Evolutionary conservation across 768 basidiomycete species (phyloP).

Genomic region (Boletus vermiculosoides): DNA sequence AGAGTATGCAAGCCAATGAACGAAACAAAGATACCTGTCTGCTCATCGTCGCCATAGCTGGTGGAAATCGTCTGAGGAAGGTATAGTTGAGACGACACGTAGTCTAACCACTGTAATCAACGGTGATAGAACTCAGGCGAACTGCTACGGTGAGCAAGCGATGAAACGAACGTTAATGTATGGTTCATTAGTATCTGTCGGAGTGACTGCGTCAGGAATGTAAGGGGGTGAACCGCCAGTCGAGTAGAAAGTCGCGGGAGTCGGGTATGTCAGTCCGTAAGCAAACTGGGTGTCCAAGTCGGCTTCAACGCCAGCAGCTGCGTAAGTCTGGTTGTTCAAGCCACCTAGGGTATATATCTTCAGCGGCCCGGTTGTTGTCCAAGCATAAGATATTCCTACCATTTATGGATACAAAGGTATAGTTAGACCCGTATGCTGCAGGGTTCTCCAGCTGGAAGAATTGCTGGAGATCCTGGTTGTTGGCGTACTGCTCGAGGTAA

Average conservation of each 20-base stretch:
- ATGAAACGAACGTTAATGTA: conserved; percentile 38
- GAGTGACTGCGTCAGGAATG: conserved; percentile 43
- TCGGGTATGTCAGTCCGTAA: conserved; percentile 63
- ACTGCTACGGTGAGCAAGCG: not conserved
- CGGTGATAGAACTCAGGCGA: not conserved
- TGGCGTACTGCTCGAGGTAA: conserved; percentile 56
- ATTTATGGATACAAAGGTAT: conserved; percentile 53
- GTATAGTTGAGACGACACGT: conserved; percentile 44
- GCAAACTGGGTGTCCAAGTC: conserved; percentile 68
- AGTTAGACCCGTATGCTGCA: conserved; percentile 48
- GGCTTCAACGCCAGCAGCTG: conserved; percentile 59
- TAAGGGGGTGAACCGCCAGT: conserved; percentile 64
- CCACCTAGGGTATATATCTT: conserved; percentile 44
- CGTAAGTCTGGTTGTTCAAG: conserved; percentile 53
- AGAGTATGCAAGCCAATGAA: not conserved
- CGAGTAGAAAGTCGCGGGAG: conserved; percentile 56
- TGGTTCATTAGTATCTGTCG: conserved; percentile 49
- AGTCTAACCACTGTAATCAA: conserved; percentile 57
- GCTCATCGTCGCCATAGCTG: conserved; percentile 72
- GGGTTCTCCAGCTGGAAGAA: conserved; percentile 52
- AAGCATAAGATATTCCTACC: conserved; percentile 35
- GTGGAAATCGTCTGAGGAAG: conserved; percentile 66
- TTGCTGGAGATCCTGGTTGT: conserved; percentile 47
- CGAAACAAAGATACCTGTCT: conserved; percentile 46
- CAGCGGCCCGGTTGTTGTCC: conserved; percentile 3